Conservation (phyloP, 202 grass and related monocot genomes). For the Thinopyrum obtusiflorum region DNA sequence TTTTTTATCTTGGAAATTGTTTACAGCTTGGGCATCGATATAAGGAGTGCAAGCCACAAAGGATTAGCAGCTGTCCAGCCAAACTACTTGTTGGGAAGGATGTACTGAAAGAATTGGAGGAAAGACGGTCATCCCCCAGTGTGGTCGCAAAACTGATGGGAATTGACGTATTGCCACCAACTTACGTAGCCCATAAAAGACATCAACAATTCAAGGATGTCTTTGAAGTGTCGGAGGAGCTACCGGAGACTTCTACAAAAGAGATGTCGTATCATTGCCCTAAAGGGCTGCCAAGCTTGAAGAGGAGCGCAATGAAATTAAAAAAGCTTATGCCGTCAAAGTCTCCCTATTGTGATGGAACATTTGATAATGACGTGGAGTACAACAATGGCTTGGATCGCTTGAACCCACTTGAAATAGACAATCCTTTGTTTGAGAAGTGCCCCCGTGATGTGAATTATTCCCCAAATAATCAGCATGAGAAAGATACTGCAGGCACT, state of each 20-base stretch:
- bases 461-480: constrained; percentile 28
- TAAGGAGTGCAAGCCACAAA: constrained; percentile 49
- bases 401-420: constrained; percentile 44
- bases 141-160: constrained; percentile 97
- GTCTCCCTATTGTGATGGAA: constrained; percentile 27
- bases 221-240: constrained; percentile 63
- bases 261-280: constrained; percentile 38
- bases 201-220: constrained; percentile 82
- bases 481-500: constrained; percentile 13
- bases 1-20: constrained; percentile 15
- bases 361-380: constrained; percentile 17
- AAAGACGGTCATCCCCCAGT: constrained; percentile 66
- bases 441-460: constrained; percentile 44
- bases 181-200: constrained; percentile 26
- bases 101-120: constrained; percentile 49
- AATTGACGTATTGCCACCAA: constrained; percentile 67
- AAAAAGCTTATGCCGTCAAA: constrained; percentile 45
- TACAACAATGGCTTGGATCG: constrained; percentile 26
- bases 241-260: constrained; percentile 20
- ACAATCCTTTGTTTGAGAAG: constrained; percentile 67
- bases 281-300: constrained; percentile 52
- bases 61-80: constrained; percentile 31
- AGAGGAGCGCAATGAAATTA: constrained; percentile 28
- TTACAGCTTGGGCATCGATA: constrained; percentile 42
- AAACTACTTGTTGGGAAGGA: constrained; percentile 53